Evolutionary conservation across 768 basidiomycete species (phyloP).

Genomic region (Strobilomyces dryophilus): DNA sequence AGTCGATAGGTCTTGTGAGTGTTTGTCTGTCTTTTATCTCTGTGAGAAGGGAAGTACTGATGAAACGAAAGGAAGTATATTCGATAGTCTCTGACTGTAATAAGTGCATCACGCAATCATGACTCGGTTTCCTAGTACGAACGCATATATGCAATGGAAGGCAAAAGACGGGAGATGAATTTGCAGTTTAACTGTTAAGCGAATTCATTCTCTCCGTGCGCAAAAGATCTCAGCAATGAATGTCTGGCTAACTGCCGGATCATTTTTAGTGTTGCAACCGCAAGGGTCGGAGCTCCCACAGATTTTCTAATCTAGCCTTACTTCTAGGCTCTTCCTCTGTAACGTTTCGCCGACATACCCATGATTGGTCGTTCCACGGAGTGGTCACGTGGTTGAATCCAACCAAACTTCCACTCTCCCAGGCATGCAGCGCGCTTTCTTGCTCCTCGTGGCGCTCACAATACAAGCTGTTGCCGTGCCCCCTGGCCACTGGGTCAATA

Average conservation of each 20-base stretch:
- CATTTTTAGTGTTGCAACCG: too few relatives aligned
- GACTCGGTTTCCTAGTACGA: neutral
- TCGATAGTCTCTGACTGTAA: neutral
- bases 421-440: neutral
- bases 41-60: neutral
- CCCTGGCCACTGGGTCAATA: slow-evolving; percentile 2
- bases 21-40: neutral
- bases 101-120: neutral
- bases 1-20: slow-evolving; percentile 4
- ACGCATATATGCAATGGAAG: too few relatives aligned
- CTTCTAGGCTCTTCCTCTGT: too few relatives aligned
- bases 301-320: too few relatives aligned
- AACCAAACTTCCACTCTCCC: neutral
- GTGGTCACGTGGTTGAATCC: too few relatives aligned
- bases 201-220: neutral
- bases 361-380: too few relatives aligned
- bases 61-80: neutral
- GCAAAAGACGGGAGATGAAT: too few relatives aligned
- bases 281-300: too few relatives aligned
- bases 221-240: neutral
- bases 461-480: neutral
- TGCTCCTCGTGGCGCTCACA: neutral
- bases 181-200: neutral
- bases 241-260: too few relatives aligned
- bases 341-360: too few relatives aligned